Evolutionary conservation across 495 filamentous ascomycete species (phyloP), one percentile per base, ranked within the genome.

Genomic region (Aspergillus panamensis): DNA sequence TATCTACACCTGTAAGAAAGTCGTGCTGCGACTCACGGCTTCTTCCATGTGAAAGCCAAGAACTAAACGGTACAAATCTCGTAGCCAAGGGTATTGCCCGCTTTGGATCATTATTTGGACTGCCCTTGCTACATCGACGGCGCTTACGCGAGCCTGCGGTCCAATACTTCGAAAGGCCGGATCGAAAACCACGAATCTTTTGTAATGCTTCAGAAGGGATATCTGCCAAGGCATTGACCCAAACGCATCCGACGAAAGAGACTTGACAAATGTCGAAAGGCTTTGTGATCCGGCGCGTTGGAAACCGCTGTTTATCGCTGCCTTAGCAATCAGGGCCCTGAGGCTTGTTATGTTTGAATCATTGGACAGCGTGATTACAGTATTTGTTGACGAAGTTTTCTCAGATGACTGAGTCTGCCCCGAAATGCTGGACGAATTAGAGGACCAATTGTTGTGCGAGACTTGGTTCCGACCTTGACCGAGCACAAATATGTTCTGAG

Each of bases 401-500:
- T 82, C 78, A 33, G 87, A 89, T 51, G 84, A 83, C 57, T 89
- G 85, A 37, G 85, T 88, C 66, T 89, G 89, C 48, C 83, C 80
- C 2, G 87, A 91, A 12, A 92, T 74, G 52, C 69, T 82, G 19
- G 86, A 87, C 8, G 88, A 90, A 32, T 85, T 85, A 33, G 83
- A 87, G 2, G 88, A 89, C 89, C 90, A 94, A 48, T 83, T 79
- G 3, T 77, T 76, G 42, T 80, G 72, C 14, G 71, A 44, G 49
- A 52, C 37, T 45, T 64, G 59, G 61, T 48, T 47, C 21, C 53
- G 55, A n/a, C 63, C 66, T 29, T 91, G 87, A 1, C 91, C 91
- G 3, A 96, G 82, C 1, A 96, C 86, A 31, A 96, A 70, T 42
- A 96, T 94, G 63, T 95, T 93, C 8, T 91, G 92, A 31, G 89